These are phyloP conservation scores for Coemansia sp. DNA, from an alignment of 192 early-diverging fungal genomes.

Conservation along the genomic window DNA sequence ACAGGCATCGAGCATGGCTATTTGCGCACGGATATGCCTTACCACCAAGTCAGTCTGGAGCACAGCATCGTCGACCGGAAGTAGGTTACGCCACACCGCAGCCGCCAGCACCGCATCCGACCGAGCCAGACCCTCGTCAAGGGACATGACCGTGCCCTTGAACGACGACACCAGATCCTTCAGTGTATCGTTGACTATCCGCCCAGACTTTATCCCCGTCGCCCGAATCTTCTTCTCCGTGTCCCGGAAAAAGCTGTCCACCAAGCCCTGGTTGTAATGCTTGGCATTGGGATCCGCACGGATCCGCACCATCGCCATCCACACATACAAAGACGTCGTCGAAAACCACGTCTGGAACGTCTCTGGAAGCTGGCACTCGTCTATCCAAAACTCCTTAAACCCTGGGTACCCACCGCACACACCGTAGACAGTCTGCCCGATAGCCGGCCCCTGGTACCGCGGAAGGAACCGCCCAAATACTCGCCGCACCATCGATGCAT, in stretches of 20 bases:
- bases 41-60: slow-evolving; percentile 20
- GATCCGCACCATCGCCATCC: slow-evolving; percentile 86
- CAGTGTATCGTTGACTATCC: slow-evolving; percentile 68
- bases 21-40: slow-evolving; percentile 21
- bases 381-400: slow-evolving; percentile 39
- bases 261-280: slow-evolving; percentile 79
- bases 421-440: slow-evolving; percentile 31
- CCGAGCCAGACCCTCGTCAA: slow-evolving; percentile 85
- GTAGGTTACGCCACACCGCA: slow-evolving; percentile 72
- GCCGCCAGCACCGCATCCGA: slow-evolving; percentile 84
- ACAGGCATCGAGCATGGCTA: slow-evolving; percentile 20
- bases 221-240: slow-evolving; percentile 76
- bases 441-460: slow-evolving; percentile 30
- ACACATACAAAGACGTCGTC: slow-evolving; percentile 83
- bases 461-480: slow-evolving; percentile 27
- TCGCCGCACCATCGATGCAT: slow-evolving; percentile 7
- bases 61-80: slow-evolving; percentile 27
- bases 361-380: slow-evolving; percentile 59
- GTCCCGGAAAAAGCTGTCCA: slow-evolving; percentile 84
- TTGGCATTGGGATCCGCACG: slow-evolving; percentile 66
- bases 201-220: slow-evolving; percentile 68
- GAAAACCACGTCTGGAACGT: slow-evolving; percentile 95
- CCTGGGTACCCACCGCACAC: slow-evolving; percentile 28
- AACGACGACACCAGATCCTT: slow-evolving; percentile 78
- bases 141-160: slow-evolving; percentile 82